These are phyloP conservation scores for Mucuna pruriens DNA, from an alignment of 306 rosid genomes.

Conservation along the genomic window DNA sequence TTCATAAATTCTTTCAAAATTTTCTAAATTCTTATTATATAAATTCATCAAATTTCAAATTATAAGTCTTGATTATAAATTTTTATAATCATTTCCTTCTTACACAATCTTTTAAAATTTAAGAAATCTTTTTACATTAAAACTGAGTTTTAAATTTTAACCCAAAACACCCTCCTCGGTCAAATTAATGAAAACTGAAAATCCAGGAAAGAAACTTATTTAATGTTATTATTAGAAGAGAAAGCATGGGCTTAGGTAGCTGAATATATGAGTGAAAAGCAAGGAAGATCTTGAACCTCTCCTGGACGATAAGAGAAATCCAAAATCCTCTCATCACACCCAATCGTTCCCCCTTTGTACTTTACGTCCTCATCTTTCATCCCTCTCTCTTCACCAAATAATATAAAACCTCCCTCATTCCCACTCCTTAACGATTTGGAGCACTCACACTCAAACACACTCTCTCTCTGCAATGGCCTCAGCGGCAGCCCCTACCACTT, in stretches of 20 bases:
- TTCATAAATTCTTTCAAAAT: too few species aligned
- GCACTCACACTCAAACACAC: background rate
- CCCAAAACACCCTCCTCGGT: too few species aligned
- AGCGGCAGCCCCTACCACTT: conserved; percentile 61
- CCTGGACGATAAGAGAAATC: conserved; percentile 85
- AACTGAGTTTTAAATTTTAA: too few species aligned
- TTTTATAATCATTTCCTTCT: too few species aligned
- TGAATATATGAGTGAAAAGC: conserved; percentile 28
- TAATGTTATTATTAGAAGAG: too few species aligned
- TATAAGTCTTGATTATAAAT: too few species aligned
- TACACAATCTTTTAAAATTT: too few species aligned
- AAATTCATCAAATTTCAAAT: too few species aligned
- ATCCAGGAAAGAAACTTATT: too few species aligned
- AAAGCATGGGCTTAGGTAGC: background rate
- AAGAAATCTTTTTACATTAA: too few species aligned
- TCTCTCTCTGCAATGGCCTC: conserved; percentile 73
- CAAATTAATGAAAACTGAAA: too few species aligned
- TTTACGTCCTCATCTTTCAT: conserved; percentile 66
- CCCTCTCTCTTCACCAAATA: conserved; percentile 13
- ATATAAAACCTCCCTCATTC: background rate
- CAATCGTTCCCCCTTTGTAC: conserved; percentile 58
- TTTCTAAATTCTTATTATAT: too few species aligned
- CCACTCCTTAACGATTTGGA: background rate
- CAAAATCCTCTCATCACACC: conserved; percentile 45
- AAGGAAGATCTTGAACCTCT: conserved; percentile 76